phyloP scores from a whole-genome alignment of 805 yeast genomes.

The Zygotorulaspora danielsina region DNA sequence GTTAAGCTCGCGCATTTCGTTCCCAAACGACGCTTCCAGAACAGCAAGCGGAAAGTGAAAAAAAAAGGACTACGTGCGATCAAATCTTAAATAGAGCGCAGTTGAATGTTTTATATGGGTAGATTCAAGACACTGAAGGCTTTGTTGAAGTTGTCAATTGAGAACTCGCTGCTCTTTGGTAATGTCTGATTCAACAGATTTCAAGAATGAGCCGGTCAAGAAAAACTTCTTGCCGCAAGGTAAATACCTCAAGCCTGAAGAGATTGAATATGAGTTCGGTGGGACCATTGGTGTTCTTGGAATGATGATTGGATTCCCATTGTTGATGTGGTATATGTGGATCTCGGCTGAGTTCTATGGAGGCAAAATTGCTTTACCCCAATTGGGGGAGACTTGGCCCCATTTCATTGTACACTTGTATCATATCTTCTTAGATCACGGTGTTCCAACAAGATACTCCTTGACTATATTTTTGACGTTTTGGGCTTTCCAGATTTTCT shows the following conservation, averaged over 20 bases:
- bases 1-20: too few relatives aligned
- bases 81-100: too few relatives aligned
- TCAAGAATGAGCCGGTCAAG: slow-evolving; percentile 5
- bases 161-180: too few relatives aligned
- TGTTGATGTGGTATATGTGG: slow-evolving; percentile 96
- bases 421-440: slow-evolving; percentile 46
- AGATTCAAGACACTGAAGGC: too few relatives aligned
- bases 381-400: slow-evolving; percentile 48
- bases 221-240: slow-evolving; percentile 34
- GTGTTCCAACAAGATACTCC: slow-evolving; percentile 54
- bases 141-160: neutral
- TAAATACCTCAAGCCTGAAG: slow-evolving; percentile 43
- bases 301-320: slow-evolving; percentile 90
- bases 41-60: too few relatives aligned
- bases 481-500: slow-evolving; percentile 60
- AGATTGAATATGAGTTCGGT: slow-evolving; percentile 84
- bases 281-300: slow-evolving; percentile 86
- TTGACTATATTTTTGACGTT: slow-evolving; percentile 71
- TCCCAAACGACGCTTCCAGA: too few relatives aligned
- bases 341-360: slow-evolving; percentile 75
- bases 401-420: slow-evolving; percentile 46
- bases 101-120: too few relatives aligned
- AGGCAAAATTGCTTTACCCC: slow-evolving; percentile 73
- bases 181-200: neutral
- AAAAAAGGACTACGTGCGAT: too few relatives aligned